A percentile compares a stretch with the other conserved stretches of the same genome.
Conservation (phyloP, 2,329 filamentous ascomycete species). For the Colletotrichum eleusines region DNA sequence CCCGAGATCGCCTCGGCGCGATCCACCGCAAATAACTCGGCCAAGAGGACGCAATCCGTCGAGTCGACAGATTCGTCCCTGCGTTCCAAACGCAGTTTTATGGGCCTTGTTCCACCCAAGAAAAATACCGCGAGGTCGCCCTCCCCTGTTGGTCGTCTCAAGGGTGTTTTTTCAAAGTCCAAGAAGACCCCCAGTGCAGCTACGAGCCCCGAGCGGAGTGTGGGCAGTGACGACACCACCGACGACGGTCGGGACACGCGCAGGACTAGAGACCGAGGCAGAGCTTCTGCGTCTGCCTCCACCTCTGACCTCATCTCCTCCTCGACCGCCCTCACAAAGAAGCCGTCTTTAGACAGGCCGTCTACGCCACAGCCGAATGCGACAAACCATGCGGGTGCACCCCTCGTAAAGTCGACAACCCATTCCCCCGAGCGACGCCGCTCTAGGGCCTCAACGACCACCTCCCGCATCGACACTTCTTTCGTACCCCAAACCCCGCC, state of each 20-base stretch:
- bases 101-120: conserved; percentile 56
- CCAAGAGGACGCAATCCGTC: conserved; percentile 49
- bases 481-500: conserved; percentile 40
- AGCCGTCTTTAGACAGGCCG: conserved; percentile 18
- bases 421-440: conserved; percentile 37
- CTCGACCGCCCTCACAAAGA: conserved; percentile 21
- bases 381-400: conserved; percentile 30
- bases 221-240: conserved; percentile 40
- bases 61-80: conserved; percentile 48
- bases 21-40: conserved; percentile 54
- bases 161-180: conserved; percentile 73
- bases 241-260: conserved; percentile 36
- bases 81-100: conserved; percentile 50
- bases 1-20: conserved; percentile 46
- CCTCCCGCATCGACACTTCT: conserved; percentile 46
- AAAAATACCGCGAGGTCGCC: conserved; percentile 67
- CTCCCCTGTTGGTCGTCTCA: conserved; percentile 79
- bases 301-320: conserved; percentile 38
- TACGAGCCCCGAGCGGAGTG: conserved; percentile 52
- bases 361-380: conserved; percentile 26
- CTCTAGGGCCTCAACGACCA: conserved; percentile 36
- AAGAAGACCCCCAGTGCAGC: conserved; percentile 63
- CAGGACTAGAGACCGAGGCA: conserved; percentile 32
- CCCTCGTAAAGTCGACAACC: conserved; percentile 30
- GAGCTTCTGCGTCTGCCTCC: conserved; percentile 34